Evolutionary conservation across 768 basidiomycete species (phyloP).

Genomic region (Phlebiopsis flavidoalba): DNA sequence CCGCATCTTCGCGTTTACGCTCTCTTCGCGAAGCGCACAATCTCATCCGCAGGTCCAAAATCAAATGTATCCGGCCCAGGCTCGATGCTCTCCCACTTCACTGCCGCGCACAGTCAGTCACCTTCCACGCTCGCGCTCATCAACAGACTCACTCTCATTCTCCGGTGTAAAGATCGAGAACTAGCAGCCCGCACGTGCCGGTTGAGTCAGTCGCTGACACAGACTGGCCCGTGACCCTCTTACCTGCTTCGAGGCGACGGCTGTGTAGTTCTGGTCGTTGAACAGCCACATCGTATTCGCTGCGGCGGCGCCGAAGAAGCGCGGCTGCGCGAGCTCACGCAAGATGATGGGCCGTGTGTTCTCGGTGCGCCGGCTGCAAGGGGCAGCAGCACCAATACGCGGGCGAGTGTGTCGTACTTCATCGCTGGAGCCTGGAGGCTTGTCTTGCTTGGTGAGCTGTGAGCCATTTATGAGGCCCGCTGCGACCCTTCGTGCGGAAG

Average conservation of each 20-base stretch:
- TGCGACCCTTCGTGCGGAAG: neutral
- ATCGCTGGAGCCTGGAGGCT: neutral
- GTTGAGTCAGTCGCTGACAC: neutral
- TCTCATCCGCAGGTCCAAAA: slow-evolving; percentile 9
- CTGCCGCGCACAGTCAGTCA: neutral
- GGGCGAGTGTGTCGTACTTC: neutral
- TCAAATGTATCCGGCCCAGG: slow-evolving; percentile 6
- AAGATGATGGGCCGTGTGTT: slow-evolving; percentile 7
- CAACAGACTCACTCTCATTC: slow-evolving; percentile 10
- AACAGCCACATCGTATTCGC: slow-evolving; percentile 10
- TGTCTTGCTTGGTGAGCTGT: no score
- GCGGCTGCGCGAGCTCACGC: slow-evolving; percentile 5
- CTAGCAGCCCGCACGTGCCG: neutral
- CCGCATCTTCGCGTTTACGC: slow-evolving; percentile 8
- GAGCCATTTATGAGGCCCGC: neutral
- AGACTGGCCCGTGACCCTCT: neutral
- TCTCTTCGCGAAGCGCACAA: slow-evolving; percentile 10
- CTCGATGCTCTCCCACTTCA: slow-evolving; percentile 14
- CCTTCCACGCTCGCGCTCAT: neutral
- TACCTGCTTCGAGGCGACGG: slow-evolving; percentile 8
- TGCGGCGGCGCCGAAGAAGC: slow-evolving; percentile 11
- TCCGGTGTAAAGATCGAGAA: slow-evolving; percentile 13
- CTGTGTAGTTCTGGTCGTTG: slow-evolving; percentile 10
- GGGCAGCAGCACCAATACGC: neutral
- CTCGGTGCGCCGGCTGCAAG: neutral